phyloP scores from a whole-genome alignment of 768 basidiomycete species.

The Rossbeevera mucosa region DNA sequence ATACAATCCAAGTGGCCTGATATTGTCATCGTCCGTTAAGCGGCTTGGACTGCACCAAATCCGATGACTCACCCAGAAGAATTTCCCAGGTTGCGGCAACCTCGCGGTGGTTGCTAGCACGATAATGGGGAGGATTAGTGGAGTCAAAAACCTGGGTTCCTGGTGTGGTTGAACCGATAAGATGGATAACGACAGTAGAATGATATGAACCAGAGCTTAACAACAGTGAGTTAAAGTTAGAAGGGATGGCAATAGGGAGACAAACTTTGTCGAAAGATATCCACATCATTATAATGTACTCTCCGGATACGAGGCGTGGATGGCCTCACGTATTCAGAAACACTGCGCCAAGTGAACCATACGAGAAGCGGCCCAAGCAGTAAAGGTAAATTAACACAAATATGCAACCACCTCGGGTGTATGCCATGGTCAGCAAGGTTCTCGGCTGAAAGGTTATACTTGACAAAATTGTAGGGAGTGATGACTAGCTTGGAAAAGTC shows the following conservation, averaged over 20 bases:
- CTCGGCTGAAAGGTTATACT: constrained; percentile 33
- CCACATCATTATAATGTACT: constrained; percentile 6
- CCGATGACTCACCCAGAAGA: constrained; percentile 31
- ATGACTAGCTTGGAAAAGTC: constrained; percentile 19
- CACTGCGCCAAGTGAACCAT: constrained; percentile 16
- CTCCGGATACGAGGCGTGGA: background rate
- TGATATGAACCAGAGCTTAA: constrained; percentile 29
- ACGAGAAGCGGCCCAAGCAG: constrained; percentile 34
- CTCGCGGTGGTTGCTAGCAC: constrained; percentile 26
- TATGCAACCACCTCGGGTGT: constrained; percentile 39
- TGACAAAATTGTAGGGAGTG: constrained; percentile 37
- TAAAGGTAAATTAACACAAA: constrained; percentile 38
- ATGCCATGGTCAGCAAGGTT: constrained; percentile 38
- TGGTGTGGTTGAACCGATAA: constrained; percentile 37
- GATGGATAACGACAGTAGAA: constrained; percentile 26
- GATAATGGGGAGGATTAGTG: constrained; percentile 33
- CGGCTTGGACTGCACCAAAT: background rate
- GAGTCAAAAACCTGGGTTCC: constrained; percentile 37
- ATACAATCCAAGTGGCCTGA: constrained; percentile 27
- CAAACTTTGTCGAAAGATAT: constrained; percentile 19
- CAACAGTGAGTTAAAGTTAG: constrained; percentile 1
- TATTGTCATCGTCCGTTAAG: background rate
- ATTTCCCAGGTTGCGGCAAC: constrained; percentile 22
- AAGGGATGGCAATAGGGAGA: background rate
- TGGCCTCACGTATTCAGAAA: constrained; percentile 5